Percentiles rank a stretch among this genome's conserved stretches.
phyloP scores from a whole-genome alignment of 2,329 filamentous ascomycete species.

The Sporothrix curviconia region DNA sequence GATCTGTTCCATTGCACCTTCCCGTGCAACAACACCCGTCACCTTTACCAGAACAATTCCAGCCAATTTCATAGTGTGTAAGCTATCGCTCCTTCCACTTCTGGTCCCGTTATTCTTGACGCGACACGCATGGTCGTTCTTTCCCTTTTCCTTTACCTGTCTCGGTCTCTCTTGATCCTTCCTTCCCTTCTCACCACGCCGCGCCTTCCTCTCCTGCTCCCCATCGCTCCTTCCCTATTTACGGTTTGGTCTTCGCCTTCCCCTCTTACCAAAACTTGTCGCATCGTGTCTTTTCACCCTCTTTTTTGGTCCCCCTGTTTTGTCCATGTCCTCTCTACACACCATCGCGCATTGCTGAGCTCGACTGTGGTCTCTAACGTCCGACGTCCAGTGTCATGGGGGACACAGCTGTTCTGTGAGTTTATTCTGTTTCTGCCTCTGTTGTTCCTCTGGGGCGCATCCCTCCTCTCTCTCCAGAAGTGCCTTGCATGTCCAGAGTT shows the following conservation, averaged over 20 bases:
- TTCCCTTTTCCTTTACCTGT: conserved; percentile 10
- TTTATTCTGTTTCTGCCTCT: not conserved
- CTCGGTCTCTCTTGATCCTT: not conserved
- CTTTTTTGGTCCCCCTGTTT: not conserved
- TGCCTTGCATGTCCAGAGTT: not conserved
- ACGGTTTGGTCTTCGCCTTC: conserved; percentile 1
- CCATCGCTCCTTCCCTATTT: not conserved
- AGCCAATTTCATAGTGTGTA: conserved; percentile 13
- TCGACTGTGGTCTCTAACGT: not conserved
- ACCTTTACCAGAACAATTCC: not conserved
- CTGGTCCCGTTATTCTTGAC: conserved; percentile 19
- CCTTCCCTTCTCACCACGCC: not conserved
- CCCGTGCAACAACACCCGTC: not conserved
- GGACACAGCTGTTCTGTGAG: conserved; percentile 3
- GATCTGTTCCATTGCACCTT: conserved; percentile 4
- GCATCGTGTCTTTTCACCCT: not conserved
- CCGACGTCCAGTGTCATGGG: not conserved
- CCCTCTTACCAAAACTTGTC: not conserved
- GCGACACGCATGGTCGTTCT: conserved; percentile 18
- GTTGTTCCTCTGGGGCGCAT: not conserved
- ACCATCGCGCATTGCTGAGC: not conserved
- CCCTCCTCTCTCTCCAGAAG: not conserved
- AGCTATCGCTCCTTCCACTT: conserved; percentile 15
- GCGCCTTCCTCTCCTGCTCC: not conserved
- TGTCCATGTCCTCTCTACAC: not conserved